Percentiles rank a stretch among this genome's conserved stretches.
These are phyloP conservation scores for Fusarium euwallaceae DNA, from an alignment of 2,329 filamentous ascomycete species.

Conservation along the genomic window DNA sequence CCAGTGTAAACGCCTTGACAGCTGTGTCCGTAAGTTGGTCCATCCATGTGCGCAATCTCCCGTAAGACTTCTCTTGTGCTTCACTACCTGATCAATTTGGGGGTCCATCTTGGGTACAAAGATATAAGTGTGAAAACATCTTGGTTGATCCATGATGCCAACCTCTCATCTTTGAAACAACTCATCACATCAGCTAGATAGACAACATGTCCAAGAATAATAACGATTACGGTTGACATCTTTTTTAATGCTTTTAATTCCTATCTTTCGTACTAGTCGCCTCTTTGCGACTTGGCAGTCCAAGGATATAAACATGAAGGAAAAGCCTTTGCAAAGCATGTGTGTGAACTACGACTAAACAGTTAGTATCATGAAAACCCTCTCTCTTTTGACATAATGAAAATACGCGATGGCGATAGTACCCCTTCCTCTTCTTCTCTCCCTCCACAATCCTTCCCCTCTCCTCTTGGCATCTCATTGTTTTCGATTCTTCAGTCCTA, in stretches of 20 bases:
- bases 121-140: too few relatives aligned
- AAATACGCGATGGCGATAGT: slow-evolving; percentile 19
- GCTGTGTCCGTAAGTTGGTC: background rate
- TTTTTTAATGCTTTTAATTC: slow-evolving; percentile 1
- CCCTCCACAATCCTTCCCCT: slow-evolving; percentile 4
- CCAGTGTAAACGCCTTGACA: background rate
- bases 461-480: background rate
- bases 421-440: slow-evolving; percentile 1
- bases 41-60: background rate
- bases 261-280: slow-evolving; percentile 4
- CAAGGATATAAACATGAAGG: slow-evolving; percentile 23
- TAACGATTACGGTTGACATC: background rate
- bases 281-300: slow-evolving; percentile 29
- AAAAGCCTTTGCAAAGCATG: slow-evolving; percentile 10
- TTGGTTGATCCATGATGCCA: background rate
- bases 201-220: background rate
- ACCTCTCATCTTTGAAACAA: background rate
- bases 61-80: background rate
- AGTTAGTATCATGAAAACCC: slow-evolving; percentile 1
- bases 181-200: background rate
- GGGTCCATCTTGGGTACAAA: background rate
- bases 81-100: background rate
- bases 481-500: slow-evolving; percentile 15
- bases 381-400: slow-evolving; percentile 39
- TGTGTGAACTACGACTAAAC: background rate